phyloP scores from a whole-genome alignment of 768 basidiomycete genomes.

The Favolaschia claudopus region DNA sequence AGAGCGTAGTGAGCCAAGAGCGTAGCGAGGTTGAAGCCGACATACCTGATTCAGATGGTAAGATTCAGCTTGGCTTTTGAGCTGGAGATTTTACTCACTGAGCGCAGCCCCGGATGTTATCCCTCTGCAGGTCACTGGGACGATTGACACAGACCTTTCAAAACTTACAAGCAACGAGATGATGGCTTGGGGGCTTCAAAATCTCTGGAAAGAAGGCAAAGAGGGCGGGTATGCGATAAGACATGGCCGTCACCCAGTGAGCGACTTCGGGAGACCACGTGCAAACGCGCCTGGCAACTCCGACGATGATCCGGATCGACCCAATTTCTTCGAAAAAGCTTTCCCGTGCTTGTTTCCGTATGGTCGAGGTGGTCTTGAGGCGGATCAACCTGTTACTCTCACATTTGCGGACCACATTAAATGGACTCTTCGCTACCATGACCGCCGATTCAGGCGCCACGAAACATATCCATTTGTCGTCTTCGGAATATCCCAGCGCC shows the following conservation, averaged over 20 bases:
- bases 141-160: conserved; percentile 36
- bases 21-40: too few relatives aligned
- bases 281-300: too few relatives aligned
- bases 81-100: neutral
- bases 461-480: too few relatives aligned
- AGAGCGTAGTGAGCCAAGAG: too few relatives aligned
- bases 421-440: conserved; percentile 38
- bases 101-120: conserved; percentile 31
- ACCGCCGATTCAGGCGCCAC: too few relatives aligned
- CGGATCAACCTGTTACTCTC: conserved; percentile 5
- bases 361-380: conserved; percentile 41
- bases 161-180: conserved; percentile 28
- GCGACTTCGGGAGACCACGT: conserved; percentile 28
- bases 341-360: conserved; percentile 41
- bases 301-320: conserved; percentile 9
- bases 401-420: conserved; percentile 32
- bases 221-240: conserved; percentile 35
- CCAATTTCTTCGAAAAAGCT: conserved; percentile 28
- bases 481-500: too few relatives aligned
- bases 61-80: neutral
- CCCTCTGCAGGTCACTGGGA: conserved; percentile 34
- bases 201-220: conserved; percentile 20
- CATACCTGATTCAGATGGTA: neutral
- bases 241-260: conserved; percentile 25
- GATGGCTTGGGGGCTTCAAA: conserved; percentile 34